These are phyloP conservation scores for Massariosphaeria phaeospora DNA, from an alignment of 495 filamentous ascomycete species.

Conservation along the genomic window DNA sequence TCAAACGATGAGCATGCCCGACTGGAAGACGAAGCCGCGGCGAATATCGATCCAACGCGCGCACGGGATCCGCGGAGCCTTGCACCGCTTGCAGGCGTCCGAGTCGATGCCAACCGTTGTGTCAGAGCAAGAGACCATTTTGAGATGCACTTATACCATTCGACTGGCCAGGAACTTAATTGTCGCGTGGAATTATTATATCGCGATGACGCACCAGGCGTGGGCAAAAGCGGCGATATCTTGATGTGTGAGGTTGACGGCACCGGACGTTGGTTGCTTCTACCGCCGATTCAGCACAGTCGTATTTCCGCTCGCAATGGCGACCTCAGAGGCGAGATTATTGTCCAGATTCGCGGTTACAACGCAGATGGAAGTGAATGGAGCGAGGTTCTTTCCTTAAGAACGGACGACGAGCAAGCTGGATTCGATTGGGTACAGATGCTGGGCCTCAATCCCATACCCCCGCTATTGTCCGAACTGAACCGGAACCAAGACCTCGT, in stretches of 20 bases:
- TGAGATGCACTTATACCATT: slow-evolving; percentile 77
- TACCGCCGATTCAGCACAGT: slow-evolving; percentile 68
- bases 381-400: slow-evolving; percentile 75
- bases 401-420: slow-evolving; percentile 65
- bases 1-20: slow-evolving; percentile 80
- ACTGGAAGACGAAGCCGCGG: slow-evolving; percentile 85
- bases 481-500: slow-evolving; percentile 22
- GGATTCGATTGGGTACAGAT: slow-evolving; percentile 84
- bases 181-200: slow-evolving; percentile 86
- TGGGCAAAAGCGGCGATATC: slow-evolving; percentile 63
- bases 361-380: slow-evolving; percentile 55
- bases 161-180: slow-evolving; percentile 79
- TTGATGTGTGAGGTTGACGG: slow-evolving; percentile 83
- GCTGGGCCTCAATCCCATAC: slow-evolving; percentile 69
- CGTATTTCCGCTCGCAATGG: slow-evolving; percentile 76
- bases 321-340: slow-evolving; percentile 61
- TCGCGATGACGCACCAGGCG: slow-evolving; percentile 65
- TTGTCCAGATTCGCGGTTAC: slow-evolving; percentile 77
- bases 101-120: slow-evolving; percentile 63
- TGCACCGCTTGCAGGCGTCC: slow-evolving; percentile 61
- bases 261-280: slow-evolving; percentile 76
- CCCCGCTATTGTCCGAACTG: slow-evolving; percentile 51
- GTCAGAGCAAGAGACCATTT: slow-evolving; percentile 89
- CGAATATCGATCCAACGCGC: slow-evolving; percentile 71
- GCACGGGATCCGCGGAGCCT: slow-evolving; percentile 74